Percentiles rank a stretch among this genome's conserved stretches.
These are phyloP conservation scores for Dipodascopsis uninucleata DNA, from an alignment of 805 yeast species.

Conservation along the genomic window DNA sequence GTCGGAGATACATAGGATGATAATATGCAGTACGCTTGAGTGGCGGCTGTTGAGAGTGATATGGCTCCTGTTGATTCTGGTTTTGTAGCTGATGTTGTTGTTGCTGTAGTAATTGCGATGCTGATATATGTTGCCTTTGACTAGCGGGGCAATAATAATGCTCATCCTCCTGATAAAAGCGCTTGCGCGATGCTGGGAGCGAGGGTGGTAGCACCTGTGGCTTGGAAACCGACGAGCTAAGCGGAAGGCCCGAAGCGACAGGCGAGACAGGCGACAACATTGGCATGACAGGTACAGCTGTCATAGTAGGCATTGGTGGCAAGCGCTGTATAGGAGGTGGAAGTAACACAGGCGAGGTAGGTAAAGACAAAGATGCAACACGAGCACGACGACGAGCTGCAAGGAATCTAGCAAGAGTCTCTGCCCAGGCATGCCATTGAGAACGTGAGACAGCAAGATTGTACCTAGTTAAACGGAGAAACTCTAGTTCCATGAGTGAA, in stretches of 20 bases:
- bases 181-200: neutral
- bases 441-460: conserved; percentile 13
- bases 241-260: neutral
- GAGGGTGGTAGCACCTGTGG: neutral
- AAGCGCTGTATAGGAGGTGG: neutral
- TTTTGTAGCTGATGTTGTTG: too few relatives aligned
- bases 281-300: neutral
- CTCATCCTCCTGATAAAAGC: too few relatives aligned
- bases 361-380: conserved; percentile 16
- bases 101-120: too few relatives aligned
- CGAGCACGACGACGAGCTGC: conserved; percentile 9
- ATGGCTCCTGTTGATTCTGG: too few relatives aligned
- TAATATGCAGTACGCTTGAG: too few relatives aligned
- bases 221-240: neutral
- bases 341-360: conserved; percentile 17
- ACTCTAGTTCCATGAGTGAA: conserved; percentile 26
- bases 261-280: conserved; percentile 1
- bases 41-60: too few relatives aligned
- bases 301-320: neutral
- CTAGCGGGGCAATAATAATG: too few relatives aligned
- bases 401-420: conserved; percentile 14
- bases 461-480: conserved; percentile 14
- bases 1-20: too few relatives aligned
- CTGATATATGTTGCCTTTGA: too few relatives aligned
- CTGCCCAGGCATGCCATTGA: conserved; percentile 18